These are phyloP conservation scores for Leccinellum luteum DNA, from an alignment of 768 basidiomycete species.

Conservation along the genomic window DNA sequence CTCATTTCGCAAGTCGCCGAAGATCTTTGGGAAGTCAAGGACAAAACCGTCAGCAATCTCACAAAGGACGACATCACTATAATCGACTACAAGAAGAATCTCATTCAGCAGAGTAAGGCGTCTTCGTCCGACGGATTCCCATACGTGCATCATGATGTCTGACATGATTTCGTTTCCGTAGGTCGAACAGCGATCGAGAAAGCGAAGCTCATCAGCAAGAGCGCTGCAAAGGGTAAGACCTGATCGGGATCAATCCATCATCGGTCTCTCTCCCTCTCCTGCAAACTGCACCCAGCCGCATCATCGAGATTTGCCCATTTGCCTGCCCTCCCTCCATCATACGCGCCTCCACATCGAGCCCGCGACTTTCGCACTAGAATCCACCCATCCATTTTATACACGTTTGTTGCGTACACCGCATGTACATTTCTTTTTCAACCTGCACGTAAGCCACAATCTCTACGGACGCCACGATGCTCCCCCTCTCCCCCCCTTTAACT, in stretches of 20 bases:
- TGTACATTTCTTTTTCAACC: slow-evolving; percentile 4
- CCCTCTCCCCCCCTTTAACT: background rate
- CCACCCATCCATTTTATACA: slow-evolving; percentile 10
- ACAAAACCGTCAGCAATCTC: slow-evolving; percentile 89
- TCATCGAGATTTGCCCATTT: background rate
- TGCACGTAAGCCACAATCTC: slow-evolving; percentile 12
- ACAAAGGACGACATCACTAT: slow-evolving; percentile 90
- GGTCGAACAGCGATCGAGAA: slow-evolving; percentile 88
- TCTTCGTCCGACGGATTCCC: background rate
- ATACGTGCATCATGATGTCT: background rate
- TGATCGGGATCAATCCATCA: slow-evolving; percentile 29
- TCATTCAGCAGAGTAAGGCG: slow-evolving; percentile 73
- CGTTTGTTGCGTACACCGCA: slow-evolving; percentile 12
- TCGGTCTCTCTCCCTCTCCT: background rate
- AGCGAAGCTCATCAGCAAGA: slow-evolving; percentile 91
- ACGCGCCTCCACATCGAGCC: background rate
- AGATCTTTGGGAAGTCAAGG: slow-evolving; percentile 98
- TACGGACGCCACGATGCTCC: slow-evolving; percentile 17
- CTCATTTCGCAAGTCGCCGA: slow-evolving; percentile 97
- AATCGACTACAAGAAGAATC: slow-evolving; percentile 87
- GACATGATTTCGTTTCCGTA: slow-evolving; percentile 27
- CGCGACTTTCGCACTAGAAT: slow-evolving; percentile 12
- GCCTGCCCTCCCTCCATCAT: background rate
- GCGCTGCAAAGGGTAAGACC: slow-evolving; percentile 64
- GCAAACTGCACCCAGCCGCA: background rate